phyloP scores from a whole-genome alignment of 441 rosid genomes.

The Aquilaria agallochum region DNA sequence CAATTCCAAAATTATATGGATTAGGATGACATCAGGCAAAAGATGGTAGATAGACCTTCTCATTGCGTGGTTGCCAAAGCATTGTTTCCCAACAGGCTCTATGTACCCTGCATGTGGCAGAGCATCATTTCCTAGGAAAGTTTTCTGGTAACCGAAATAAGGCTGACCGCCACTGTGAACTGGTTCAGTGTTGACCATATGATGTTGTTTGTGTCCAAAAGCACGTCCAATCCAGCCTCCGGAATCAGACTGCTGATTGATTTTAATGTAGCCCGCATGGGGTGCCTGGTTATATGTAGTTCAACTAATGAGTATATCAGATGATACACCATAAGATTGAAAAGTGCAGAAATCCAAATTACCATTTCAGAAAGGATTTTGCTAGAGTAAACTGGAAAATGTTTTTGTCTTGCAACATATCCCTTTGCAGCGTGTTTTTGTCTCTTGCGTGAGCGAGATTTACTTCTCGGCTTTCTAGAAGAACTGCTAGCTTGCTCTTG shows the following conservation, averaged over 20 bases:
- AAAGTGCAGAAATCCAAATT: conserved; percentile 2
- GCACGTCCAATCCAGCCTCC: conserved; percentile 6
- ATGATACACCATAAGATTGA: not conserved
- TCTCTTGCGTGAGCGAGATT: conserved; percentile 8
- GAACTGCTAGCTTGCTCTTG: conserved; percentile 6
- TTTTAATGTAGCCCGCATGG: conserved; percentile 15
- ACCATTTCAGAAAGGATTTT: conserved; percentile 17
- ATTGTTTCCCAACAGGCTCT: conserved; percentile 7
- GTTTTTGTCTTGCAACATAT: not conserved
- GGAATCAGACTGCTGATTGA: not conserved
- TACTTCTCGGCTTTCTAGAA: conserved; percentile 11
- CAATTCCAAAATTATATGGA: conserved; percentile 4
- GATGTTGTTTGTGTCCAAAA: conserved; percentile 2
- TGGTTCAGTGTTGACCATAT: conserved; percentile 2
- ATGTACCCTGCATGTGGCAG: conserved; percentile 22
- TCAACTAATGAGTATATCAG: conserved; percentile 1
- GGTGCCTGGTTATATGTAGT: conserved; percentile 17
- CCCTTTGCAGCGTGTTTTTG: conserved; percentile 4
- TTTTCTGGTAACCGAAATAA: conserved; percentile 11
- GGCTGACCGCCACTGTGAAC: conserved; percentile 4
- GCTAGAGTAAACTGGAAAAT: not conserved
- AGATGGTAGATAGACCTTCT: conserved; percentile 13
- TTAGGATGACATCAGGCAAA: conserved; percentile 4
- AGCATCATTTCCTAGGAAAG: conserved; percentile 8
- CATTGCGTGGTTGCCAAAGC: not conserved